Percentiles rank a stretch among this genome's conserved stretches.
Conservation (phyloP, 1,139 yeast species). For the Yamadazyma aaseri region DNA sequence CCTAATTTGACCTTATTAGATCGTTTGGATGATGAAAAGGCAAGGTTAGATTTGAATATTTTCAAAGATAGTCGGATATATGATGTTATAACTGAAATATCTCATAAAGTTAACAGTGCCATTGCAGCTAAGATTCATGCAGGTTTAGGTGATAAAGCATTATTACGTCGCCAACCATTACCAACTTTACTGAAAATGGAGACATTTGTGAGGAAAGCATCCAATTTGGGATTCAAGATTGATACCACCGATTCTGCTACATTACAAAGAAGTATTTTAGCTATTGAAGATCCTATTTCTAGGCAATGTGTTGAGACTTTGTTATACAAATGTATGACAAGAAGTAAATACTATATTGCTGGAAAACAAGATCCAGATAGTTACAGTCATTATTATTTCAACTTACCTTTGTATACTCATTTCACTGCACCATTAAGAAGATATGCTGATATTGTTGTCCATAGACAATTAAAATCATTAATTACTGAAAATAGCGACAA, state of each 20-base stretch:
- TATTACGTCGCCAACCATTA: constrained; percentile 82
- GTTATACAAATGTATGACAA: constrained; percentile 75
- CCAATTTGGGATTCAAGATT: constrained; percentile 62
- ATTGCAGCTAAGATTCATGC: constrained; percentile 82
- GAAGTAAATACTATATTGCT: constrained; percentile 86
- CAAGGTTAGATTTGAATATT: constrained; percentile 67
- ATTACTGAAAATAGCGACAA: constrained; percentile 33
- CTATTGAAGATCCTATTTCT: constrained; percentile 59
- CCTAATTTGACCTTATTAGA: constrained; percentile 71
- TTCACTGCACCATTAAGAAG: constrained; percentile 91
- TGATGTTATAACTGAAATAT: constrained; percentile 69
- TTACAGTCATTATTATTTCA: constrained; percentile 76
- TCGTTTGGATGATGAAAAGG: constrained; percentile 83
- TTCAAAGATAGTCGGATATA: constrained; percentile 62
- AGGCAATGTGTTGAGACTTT: constrained; percentile 79
- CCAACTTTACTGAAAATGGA: constrained; percentile 85
- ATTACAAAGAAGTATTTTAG: constrained; percentile 68
- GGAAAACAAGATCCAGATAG: constrained; percentile 83
- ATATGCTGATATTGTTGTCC: constrained; percentile 90
- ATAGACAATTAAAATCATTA: constrained; percentile 79
- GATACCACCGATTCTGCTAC: constrained; percentile 77
- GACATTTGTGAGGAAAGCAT: constrained; percentile 69
- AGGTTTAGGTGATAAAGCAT: constrained; percentile 73
- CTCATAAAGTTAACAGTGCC: constrained; percentile 79
- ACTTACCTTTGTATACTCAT: constrained; percentile 85